These are phyloP conservation scores for Fusarium tjaetaba DNA, from an alignment of 2,329 filamentous ascomycete species.

Conservation along the genomic window DNA sequence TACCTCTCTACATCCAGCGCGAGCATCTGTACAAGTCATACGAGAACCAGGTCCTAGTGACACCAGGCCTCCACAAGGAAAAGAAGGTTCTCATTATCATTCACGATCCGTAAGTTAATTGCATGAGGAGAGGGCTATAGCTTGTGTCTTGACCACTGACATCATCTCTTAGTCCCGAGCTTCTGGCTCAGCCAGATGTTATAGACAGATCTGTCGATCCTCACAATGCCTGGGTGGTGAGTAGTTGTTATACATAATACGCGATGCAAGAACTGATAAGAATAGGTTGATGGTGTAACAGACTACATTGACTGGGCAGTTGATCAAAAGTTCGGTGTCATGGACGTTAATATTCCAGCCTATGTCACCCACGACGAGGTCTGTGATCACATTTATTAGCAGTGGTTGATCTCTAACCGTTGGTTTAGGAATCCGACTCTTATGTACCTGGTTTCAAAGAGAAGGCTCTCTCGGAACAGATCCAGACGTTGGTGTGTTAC, in stretches of 20 bases:
- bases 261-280: slow-evolving; percentile 28
- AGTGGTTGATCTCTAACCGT: slow-evolving; percentile 21
- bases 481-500: slow-evolving; percentile 81
- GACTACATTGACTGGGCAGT: slow-evolving; percentile 87
- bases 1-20: slow-evolving; percentile 81
- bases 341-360: slow-evolving; percentile 91
- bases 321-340: slow-evolving; percentile 79
- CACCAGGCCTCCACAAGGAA: slow-evolving; percentile 72
- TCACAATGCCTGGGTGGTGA: slow-evolving; percentile 89
- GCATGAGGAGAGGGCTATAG: not conserved
- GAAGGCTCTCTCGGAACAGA: slow-evolving; percentile 64
- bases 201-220: slow-evolving; percentile 79
- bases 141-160: not conserved
- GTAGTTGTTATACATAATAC: slow-evolving; percentile 46
- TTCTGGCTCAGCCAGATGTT: slow-evolving; percentile 73
- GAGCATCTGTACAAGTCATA: slow-evolving; percentile 79
- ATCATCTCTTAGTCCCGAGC: slow-evolving; percentile 64
- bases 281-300: slow-evolving; percentile 80
- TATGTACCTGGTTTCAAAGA: slow-evolving; percentile 58
- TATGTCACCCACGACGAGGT: slow-evolving; percentile 74
- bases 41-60: slow-evolving; percentile 86
- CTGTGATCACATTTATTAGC: slow-evolving; percentile 36
- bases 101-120: slow-evolving; percentile 79
- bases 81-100: slow-evolving; percentile 84
- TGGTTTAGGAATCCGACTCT: slow-evolving; percentile 57